Percentiles rank a stretch among this genome's conserved stretches.
phyloP scores from a whole-genome alignment of 805 yeast genomes.

The Debaryomyces prosopidis region DNA sequence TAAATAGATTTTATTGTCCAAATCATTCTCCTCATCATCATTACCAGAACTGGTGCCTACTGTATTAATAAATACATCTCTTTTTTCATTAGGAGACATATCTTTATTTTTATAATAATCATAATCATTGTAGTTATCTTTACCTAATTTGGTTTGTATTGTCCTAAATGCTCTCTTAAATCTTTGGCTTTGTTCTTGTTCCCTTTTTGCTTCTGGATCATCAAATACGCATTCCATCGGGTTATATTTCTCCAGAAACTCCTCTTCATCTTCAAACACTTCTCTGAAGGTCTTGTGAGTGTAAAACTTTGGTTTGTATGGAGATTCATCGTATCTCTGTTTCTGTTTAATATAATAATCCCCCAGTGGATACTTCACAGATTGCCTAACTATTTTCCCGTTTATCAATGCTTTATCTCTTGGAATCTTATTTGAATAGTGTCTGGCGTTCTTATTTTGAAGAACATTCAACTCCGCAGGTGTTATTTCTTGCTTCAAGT shows the following conservation, averaged over 20 bases:
- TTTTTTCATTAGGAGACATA: slow-evolving; percentile 1
- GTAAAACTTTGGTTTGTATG: slow-evolving; percentile 34
- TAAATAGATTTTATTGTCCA: slow-evolving; percentile 4
- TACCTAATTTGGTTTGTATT: slow-evolving; percentile 28
- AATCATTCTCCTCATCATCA: slow-evolving; percentile 14
- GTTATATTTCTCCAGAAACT: slow-evolving; percentile 28
- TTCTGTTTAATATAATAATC: slow-evolving; percentile 41
- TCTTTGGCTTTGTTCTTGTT: slow-evolving; percentile 20
- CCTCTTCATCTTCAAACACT: slow-evolving; percentile 34
- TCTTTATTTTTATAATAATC: slow-evolving; percentile 32
- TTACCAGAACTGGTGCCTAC: slow-evolving; percentile 12
- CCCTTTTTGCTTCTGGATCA: slow-evolving; percentile 15
- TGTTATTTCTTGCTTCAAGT: slow-evolving; percentile 33
- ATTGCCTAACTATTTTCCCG: background rate
- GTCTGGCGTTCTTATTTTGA: slow-evolving; percentile 10
- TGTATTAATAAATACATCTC: background rate
- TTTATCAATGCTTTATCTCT: background rate
- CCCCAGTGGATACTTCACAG: slow-evolving; percentile 6
- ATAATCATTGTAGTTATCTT: slow-evolving; percentile 31
- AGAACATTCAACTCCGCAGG: slow-evolving; percentile 38
- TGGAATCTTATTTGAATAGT: slow-evolving; percentile 1
- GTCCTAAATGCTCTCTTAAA: slow-evolving; percentile 28
- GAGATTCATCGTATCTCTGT: slow-evolving; percentile 32
- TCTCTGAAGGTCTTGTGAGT: slow-evolving; percentile 41
- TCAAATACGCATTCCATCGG: slow-evolving; percentile 44